Evolutionary conservation across 2,329 filamentous ascomycete genomes (phyloP).

Genomic region (Alternaria ethzedia): DNA sequence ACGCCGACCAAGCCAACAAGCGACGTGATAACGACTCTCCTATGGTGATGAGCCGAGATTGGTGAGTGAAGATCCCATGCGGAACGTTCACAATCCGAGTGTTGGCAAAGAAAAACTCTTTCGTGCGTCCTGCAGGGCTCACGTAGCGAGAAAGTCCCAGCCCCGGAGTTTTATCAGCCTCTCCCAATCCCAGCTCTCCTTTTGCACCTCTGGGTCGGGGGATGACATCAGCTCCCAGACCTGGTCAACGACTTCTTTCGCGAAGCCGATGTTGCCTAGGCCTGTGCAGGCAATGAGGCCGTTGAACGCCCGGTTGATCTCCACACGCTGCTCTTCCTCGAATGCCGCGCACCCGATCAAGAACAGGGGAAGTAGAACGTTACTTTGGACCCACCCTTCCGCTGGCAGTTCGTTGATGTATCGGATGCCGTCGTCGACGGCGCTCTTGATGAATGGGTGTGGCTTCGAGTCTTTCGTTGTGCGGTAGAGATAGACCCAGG

Average conservation of each 20-base stretch:
- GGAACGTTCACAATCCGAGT: background rate
- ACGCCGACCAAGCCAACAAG: background rate
- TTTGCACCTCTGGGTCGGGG: slow-evolving; percentile 57
- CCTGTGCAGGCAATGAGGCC: slow-evolving; percentile 62
- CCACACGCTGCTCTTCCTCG: slow-evolving; percentile 60
- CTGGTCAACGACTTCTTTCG: slow-evolving; percentile 61
- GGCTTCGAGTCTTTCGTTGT: slow-evolving; percentile 65
- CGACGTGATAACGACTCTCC: background rate
- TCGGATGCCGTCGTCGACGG: slow-evolving; percentile 64
- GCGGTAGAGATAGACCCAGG: slow-evolving; percentile 68
- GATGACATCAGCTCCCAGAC: slow-evolving; percentile 67
- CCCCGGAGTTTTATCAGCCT: slow-evolving; percentile 63
- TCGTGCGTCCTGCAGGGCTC: background rate
- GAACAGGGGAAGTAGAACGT: slow-evolving; percentile 67
- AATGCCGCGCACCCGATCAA: slow-evolving; percentile 68
- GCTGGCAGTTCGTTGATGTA: slow-evolving; percentile 63
- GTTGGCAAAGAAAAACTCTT: background rate
- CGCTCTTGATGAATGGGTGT: slow-evolving; percentile 61
- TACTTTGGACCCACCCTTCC: slow-evolving; percentile 62
- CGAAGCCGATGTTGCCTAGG: slow-evolving; percentile 64
- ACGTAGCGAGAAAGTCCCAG: slow-evolving; percentile 68
- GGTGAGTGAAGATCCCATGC: background rate
- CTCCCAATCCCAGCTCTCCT: slow-evolving; percentile 65
- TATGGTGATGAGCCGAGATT: background rate
- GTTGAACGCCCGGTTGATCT: slow-evolving; percentile 61